Conservation (phyloP, 2,329 filamentous ascomycete genomes). For the Colletotrichum destructivum region DNA sequence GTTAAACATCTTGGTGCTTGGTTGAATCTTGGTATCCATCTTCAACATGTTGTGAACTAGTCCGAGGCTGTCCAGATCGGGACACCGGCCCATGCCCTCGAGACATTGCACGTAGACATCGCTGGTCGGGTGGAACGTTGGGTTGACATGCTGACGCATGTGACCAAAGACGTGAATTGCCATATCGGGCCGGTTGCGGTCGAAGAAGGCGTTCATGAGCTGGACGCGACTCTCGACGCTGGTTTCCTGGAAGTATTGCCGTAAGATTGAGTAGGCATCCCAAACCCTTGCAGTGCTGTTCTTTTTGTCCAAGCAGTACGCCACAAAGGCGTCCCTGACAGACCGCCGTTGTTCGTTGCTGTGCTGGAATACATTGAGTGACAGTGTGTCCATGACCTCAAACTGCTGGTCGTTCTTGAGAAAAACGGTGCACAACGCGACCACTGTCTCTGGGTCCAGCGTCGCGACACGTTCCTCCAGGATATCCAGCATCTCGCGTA, state of each 20-base stretch:
- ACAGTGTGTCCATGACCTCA: constrained; percentile 87
- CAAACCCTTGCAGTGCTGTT: constrained; percentile 76
- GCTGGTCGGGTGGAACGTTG: constrained; percentile 74
- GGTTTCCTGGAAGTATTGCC: constrained; percentile 77
- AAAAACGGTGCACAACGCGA: constrained; percentile 80
- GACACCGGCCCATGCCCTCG: constrained; percentile 76
- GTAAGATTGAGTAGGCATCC: constrained; percentile 76
- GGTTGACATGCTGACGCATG: constrained; percentile 85
- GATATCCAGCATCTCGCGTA: constrained; percentile 81
- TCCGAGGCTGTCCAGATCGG: constrained; percentile 70
- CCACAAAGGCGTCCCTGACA: constrained; percentile 76
- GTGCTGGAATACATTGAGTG: constrained; percentile 79
- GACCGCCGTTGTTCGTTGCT: constrained; percentile 77
- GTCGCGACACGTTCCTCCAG: constrained; percentile 79
- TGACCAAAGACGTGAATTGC: constrained; percentile 90
- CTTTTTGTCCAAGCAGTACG: constrained; percentile 75
- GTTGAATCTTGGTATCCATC: constrained; percentile 86
- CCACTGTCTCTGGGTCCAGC: constrained; percentile 82
- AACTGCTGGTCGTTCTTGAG: constrained; percentile 82
- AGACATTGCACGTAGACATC: constrained; percentile 86
- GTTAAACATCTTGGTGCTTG: constrained; percentile 84
- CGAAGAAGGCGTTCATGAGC: constrained; percentile 88
- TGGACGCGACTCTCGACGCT: constrained; percentile 75
- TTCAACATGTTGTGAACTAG: constrained; percentile 95
- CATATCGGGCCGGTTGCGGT: constrained; percentile 84